Conservation (phyloP, 2,329 filamentous ascomycete species). For the Colletotrichum musae region DNA sequence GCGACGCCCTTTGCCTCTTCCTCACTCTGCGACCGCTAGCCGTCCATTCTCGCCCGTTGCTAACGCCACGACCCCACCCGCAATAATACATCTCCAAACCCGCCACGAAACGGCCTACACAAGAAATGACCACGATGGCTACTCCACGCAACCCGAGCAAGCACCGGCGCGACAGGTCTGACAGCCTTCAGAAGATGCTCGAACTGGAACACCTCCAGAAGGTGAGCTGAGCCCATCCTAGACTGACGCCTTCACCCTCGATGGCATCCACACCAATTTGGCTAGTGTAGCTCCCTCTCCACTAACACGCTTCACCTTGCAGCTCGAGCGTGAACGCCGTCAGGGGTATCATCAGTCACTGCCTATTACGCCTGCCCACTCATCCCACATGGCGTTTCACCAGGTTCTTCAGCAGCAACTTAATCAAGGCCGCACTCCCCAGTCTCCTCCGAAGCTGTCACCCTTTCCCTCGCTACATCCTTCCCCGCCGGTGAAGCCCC, state of each 20-base stretch:
- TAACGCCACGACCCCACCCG: slow-evolving; percentile 28
- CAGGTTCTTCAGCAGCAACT: slow-evolving; percentile 36
- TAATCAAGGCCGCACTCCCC: slow-evolving; percentile 25
- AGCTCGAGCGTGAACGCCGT: slow-evolving; percentile 43
- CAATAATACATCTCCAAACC: slow-evolving; percentile 16
- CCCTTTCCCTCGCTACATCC: slow-evolving; percentile 33
- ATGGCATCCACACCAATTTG: slow-evolving; percentile 28
- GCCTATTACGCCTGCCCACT: slow-evolving; percentile 21
- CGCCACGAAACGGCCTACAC: neutral
- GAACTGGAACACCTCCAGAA: slow-evolving; percentile 71
- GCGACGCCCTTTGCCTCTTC: slow-evolving; percentile 18
- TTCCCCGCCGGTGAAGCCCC: slow-evolving; percentile 26
- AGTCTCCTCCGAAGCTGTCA: slow-evolving; percentile 23
- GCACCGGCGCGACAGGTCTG: slow-evolving; percentile 24
- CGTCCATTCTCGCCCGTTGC: slow-evolving; percentile 5
- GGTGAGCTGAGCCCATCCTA: slow-evolving; percentile 55
- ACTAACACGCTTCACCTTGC: slow-evolving; percentile 35
- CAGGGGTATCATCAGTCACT: slow-evolving; percentile 35
- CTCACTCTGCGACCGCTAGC: slow-evolving; percentile 21
- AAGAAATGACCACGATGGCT: slow-evolving; percentile 30
- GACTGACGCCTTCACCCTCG: slow-evolving; percentile 20
- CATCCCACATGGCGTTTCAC: slow-evolving; percentile 38
- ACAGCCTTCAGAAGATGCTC: slow-evolving; percentile 70
- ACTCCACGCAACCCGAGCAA: slow-evolving; percentile 15
- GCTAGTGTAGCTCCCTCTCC: slow-evolving; percentile 27